Evolutionary conservation across 176 grass and related monocot species (phyloP), one percentile per base, ranked within the genome.

Genomic region (Avena sativa): DNA sequence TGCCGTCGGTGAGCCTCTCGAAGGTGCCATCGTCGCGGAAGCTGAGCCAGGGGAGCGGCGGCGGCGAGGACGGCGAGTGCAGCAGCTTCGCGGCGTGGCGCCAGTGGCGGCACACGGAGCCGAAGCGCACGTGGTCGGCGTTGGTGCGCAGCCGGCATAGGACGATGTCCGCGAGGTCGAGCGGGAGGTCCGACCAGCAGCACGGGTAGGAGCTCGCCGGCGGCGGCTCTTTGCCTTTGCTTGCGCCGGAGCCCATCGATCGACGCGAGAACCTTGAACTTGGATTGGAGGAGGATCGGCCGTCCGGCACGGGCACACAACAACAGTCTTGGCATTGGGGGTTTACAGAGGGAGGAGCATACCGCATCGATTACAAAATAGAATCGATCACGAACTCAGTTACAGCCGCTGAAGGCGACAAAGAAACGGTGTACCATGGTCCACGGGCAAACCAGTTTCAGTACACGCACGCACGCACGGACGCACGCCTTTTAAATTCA

Each of bases 21-120:
- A 66, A 66, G 63, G 63, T 32, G 63, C 40, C 40, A 4, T 25
- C 63, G 63, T 66, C 63, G 2, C 63, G 63, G 63, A 66, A 66
- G 26, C 15, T 66, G 63, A 66, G 63, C 63, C 63, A 66, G 63
- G 63, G 63, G 26, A 66, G 63, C 63, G 63, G 63, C 63, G 63
- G 63, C 0, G 63, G 63, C 1, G 63, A 66, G 12, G 63, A 66
- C 63, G 63, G 26, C 26, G 63, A 66, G 63, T 32, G 63, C 63
- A 66, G 63, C 26, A 2, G 62, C 62, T 16, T 66, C 26, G 5
- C 12, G 5, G 63, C 63, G 63, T 66, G 12, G 63, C 63, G 63
- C 63, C 63, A 66, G 63, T 66, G 63, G 26, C 63, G 63, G 63
- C 63, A 66, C 1, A 34, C 63, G 63, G 63, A 66, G 63, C 26